Evolutionary conservation across 306 rosid species (phyloP).

Genomic region (Vigna trinervia): DNA sequence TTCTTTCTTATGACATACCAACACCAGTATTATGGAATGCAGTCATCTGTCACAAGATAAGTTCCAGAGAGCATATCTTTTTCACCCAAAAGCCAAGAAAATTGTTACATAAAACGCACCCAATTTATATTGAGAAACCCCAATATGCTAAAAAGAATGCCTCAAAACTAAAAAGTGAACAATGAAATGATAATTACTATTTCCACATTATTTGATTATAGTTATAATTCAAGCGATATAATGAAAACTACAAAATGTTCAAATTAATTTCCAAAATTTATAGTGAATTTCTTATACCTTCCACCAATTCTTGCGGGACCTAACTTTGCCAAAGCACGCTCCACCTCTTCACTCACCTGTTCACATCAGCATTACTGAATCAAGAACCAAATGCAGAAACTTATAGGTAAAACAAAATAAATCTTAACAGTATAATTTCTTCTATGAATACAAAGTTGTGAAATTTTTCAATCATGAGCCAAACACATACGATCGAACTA

Average conservation of each 20-base stretch:
- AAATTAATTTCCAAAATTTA: slow-evolving; percentile 36
- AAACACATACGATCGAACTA: slow-evolving; percentile 7
- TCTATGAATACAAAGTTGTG: slow-evolving; percentile 16
- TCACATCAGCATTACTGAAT: slow-evolving; percentile 36
- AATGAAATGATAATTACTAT: background rate
- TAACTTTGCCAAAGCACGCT: slow-evolving; percentile 88
- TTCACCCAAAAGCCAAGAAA: slow-evolving; percentile 6
- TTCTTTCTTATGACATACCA: slow-evolving; percentile 1
- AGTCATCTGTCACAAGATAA: slow-evolving; percentile 17
- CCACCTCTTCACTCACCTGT: slow-evolving; percentile 98
- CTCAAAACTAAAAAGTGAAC: slow-evolving; percentile 26
- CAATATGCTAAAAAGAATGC: slow-evolving; percentile 6
- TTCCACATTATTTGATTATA: slow-evolving; percentile 26
- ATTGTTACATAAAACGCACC: background rate
- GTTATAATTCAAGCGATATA: slow-evolving; percentile 14
- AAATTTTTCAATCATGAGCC: slow-evolving; percentile 13
- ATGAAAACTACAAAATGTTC: slow-evolving; percentile 25
- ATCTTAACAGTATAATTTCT: slow-evolving; percentile 2
- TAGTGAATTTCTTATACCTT: slow-evolving; percentile 60
- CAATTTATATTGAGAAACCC: background rate
- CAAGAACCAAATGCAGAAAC: slow-evolving; percentile 34
- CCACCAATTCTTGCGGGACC: slow-evolving; percentile 83
- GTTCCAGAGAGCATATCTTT: background rate
- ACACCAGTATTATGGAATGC: background rate
- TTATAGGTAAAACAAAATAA: slow-evolving; percentile 10